phyloP scores from a whole-genome alignment of 345 rosid species.

The Populus alba region DNA sequence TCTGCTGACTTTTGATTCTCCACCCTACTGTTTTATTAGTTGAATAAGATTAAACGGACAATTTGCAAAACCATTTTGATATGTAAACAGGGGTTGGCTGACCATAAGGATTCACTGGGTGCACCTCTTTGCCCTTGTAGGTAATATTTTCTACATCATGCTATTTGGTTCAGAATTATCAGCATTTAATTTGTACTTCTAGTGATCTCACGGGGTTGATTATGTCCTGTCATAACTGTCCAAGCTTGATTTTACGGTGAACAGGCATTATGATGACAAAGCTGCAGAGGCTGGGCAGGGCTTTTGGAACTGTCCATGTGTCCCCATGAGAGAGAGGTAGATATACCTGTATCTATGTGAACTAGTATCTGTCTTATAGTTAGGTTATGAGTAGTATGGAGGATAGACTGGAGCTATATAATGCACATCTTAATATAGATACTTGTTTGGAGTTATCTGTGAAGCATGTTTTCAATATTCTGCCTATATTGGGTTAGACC shows the following conservation, averaged over 20 bases:
- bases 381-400: not conserved
- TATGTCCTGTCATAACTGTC: not conserved
- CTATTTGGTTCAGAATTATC: not conserved
- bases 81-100: constrained; percentile 76
- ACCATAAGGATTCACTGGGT: constrained; percentile 84
- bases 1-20: not conserved
- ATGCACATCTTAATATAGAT: not conserved
- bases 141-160: constrained; percentile 29
- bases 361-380: not conserved
- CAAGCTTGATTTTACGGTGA: constrained; percentile 9
- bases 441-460: not conserved
- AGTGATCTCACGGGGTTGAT: not conserved
- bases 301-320: constrained; percentile 98
- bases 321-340: constrained; percentile 99
- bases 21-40: not conserved
- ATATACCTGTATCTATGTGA: not conserved
- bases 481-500: not conserved
- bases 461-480: not conserved
- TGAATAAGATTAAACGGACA: no score
- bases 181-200: not conserved
- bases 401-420: not conserved
- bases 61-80: not conserved
- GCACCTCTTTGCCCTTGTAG: constrained; percentile 94
- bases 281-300: constrained; percentile 87
- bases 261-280: constrained; percentile 96